A percentile compares a stretch with the other conserved stretches of the same genome.
phyloP scores from a whole-genome alignment of 2,329 filamentous ascomycete species.

The Pseudonectria foliicola region DNA sequence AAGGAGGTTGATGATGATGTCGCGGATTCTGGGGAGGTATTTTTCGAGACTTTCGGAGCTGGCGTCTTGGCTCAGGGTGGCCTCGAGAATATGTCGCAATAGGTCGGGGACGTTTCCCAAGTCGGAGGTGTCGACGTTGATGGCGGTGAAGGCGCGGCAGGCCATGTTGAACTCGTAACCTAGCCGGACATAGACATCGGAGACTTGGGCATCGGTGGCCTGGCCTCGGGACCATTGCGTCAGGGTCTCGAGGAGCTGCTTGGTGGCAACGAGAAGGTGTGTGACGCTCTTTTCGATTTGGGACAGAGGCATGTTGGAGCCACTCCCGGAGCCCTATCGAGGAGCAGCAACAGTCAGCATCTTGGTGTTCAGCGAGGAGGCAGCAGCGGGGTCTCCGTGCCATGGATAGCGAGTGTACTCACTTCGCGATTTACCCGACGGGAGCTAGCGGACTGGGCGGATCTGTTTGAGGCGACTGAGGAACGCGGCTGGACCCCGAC shows the following conservation, averaged over 20 bases:
- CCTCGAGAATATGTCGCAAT: constrained; percentile 83
- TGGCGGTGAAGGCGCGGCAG: constrained; percentile 91
- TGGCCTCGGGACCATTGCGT: constrained; percentile 95
- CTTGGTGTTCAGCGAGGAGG: constrained; percentile 10
- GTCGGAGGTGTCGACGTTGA: constrained; percentile 91
- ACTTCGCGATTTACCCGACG: constrained; percentile 29
- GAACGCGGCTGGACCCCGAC: constrained; percentile 54
- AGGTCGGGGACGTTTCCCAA: constrained; percentile 92
- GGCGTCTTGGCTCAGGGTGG: constrained; percentile 93
- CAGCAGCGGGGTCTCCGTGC: constrained; percentile 1
- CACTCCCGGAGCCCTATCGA: constrained; percentile 45
- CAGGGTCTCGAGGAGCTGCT: constrained; percentile 92
- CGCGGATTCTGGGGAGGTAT: constrained; percentile 87
- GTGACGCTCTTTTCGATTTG: constrained; percentile 99
- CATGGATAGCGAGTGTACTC: constrained; percentile 11
- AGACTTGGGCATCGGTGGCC: constrained; percentile 90
- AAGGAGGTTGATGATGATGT: constrained; percentile 96
- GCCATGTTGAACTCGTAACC: constrained; percentile 99
- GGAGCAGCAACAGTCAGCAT: constrained; percentile 17
- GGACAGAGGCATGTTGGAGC: constrained; percentile 69
- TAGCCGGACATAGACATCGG: constrained; percentile 93
- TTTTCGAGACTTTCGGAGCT: constrained; percentile 88
- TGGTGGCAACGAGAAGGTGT: constrained; percentile 93
- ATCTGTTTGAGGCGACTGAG: constrained; percentile 62
- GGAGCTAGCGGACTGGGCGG: constrained; percentile 34